These are phyloP conservation scores for Prunella vulgaris DNA, from an alignment of 257 asterid genomes.

Conservation along the genomic window DNA sequence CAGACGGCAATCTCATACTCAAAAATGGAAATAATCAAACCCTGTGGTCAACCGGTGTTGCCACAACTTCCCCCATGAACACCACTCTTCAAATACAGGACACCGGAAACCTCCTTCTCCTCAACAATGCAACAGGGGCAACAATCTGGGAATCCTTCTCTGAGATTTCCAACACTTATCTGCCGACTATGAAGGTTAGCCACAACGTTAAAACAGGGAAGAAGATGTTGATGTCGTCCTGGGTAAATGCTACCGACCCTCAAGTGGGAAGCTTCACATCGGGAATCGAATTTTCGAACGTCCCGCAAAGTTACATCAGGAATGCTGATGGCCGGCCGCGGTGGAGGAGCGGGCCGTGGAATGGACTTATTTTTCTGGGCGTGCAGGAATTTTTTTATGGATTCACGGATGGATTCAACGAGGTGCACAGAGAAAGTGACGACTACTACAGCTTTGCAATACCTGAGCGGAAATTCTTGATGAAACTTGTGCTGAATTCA, in stretches of 20 bases:
- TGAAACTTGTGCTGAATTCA: conserved; percentile 27
- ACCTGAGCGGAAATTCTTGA: conserved; percentile 14
- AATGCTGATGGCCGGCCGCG: conserved; percentile 11
- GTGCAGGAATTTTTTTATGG: conserved; percentile 24
- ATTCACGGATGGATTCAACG: conserved; percentile 17
- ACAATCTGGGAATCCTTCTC: conserved; percentile 5
- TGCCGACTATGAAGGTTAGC: conserved; percentile 27
- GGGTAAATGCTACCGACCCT: conserved; percentile 34
- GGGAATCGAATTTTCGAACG: conserved; percentile 10
- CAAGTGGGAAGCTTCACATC: conserved; percentile 26
- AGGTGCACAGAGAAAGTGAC: conserved; percentile 5
- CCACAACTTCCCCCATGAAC: background rate
- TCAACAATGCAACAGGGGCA: background rate
- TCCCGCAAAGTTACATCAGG: conserved; percentile 27
- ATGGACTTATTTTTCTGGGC: conserved; percentile 33
- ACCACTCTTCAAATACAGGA: conserved; percentile 1
- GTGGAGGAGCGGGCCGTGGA: conserved; percentile 48
- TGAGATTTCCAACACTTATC: background rate
- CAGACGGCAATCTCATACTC: conserved; percentile 32
- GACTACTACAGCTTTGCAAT: conserved; percentile 21
- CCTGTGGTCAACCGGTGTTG: conserved; percentile 31
- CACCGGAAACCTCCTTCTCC: conserved; percentile 3
- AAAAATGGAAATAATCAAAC: conserved; percentile 13
- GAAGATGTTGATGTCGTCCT: conserved; percentile 22
- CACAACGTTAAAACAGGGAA: conserved; percentile 20